Evolutionary conservation across 768 basidiomycete genomes (phyloP).

Genomic region (Tremella yokohamensis): DNA sequence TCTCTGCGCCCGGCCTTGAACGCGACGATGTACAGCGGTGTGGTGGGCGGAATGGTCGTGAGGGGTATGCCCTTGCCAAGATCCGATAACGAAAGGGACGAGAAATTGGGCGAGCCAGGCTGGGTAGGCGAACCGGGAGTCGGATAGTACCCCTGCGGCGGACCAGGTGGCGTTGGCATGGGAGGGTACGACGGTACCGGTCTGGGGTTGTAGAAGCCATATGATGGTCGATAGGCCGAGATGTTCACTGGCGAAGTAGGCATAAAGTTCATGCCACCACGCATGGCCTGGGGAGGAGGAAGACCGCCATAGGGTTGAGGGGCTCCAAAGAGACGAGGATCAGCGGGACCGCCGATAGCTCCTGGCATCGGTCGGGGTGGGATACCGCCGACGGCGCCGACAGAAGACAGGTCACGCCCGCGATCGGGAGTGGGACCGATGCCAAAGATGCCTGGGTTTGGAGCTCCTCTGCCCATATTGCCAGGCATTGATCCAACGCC

Average conservation of each 20-base stretch:
- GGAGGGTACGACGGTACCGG: slow-evolving; percentile 4
- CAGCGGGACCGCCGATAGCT: neutral
- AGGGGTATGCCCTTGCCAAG: slow-evolving; percentile 88
- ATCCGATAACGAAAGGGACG: slow-evolving; percentile 37
- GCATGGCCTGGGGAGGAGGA: slow-evolving; percentile 5
- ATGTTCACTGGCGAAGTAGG: slow-evolving; percentile 4
- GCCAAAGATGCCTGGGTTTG: no score
- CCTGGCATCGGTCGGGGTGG: neutral
- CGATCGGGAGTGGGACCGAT: neutral
- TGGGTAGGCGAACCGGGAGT: slow-evolving; percentile 17
- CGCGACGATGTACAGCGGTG: slow-evolving; percentile 92
- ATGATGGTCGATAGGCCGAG: neutral
- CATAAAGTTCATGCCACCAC: neutral
- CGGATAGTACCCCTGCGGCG: slow-evolving; percentile 9
- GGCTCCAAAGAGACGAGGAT: slow-evolving; percentile 9
- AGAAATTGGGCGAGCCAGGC: slow-evolving; percentile 35
- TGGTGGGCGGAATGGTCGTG: slow-evolving; percentile 71
- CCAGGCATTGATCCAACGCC: neutral
- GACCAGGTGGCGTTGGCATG: neutral
- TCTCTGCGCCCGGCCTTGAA: slow-evolving; percentile 97
- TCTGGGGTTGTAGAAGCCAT: neutral
- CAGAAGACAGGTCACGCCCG: neutral
- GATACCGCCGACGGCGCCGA: neutral
- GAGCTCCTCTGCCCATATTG: slow-evolving; percentile 3
- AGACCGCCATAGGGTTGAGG: slow-evolving; percentile 8